Percentiles rank a stretch among this genome's conserved stretches.
phyloP scores from a whole-genome alignment of 306 rosid genomes.

The Hippophae tibetana region DNA sequence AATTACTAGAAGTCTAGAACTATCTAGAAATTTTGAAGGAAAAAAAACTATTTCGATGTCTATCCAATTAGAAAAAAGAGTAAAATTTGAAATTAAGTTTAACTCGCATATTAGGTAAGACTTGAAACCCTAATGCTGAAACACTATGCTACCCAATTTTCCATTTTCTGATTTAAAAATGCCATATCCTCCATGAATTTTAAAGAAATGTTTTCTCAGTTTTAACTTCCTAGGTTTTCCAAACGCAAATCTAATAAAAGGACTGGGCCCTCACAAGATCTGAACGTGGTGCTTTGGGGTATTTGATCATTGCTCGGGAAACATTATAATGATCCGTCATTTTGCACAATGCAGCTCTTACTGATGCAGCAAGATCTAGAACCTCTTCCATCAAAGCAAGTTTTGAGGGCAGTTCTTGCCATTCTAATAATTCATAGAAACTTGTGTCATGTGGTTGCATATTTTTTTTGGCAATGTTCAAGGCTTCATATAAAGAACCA shows the following conservation, averaged over 20 bases:
- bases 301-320: constrained; percentile 33
- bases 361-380: constrained; percentile 27
- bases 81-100: no score
- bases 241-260: neutral
- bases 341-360: constrained; percentile 18
- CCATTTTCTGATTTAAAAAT: neutral
- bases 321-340: constrained; percentile 28
- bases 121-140: no score
- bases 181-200: neutral
- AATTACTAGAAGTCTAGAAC: neutral
- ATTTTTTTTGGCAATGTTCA: constrained; percentile 18
- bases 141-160: neutral
- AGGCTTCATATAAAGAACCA: constrained; percentile 30
- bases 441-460: constrained; percentile 16
- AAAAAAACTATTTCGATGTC: no score
- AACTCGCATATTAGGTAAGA: no score
- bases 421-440: constrained; percentile 25
- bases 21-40: no score
- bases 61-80: no score
- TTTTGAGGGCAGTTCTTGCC: constrained; percentile 11
- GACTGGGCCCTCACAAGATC: constrained; percentile 25
- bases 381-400: constrained; percentile 17
- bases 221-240: neutral
- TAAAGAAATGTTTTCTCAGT: neutral
- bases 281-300: constrained; percentile 32